Conservation (phyloP, 1,139 yeast species). For the Taphrina communis region DNA sequence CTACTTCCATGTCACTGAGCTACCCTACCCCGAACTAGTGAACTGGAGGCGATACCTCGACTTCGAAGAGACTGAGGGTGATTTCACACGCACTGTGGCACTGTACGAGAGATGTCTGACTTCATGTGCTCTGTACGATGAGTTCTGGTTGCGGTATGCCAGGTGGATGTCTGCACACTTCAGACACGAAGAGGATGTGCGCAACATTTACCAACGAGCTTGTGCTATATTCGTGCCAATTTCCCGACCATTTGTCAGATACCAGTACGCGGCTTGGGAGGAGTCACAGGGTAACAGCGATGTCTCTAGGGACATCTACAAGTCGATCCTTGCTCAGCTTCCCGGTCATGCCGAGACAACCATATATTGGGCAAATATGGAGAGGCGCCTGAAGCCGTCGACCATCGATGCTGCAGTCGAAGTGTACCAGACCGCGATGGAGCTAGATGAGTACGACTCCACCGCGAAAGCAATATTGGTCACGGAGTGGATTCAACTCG, state of each 20-base stretch:
- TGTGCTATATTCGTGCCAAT: conserved; percentile 50
- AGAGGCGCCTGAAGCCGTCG: conserved; percentile 44
- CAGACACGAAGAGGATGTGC: conserved; percentile 47
- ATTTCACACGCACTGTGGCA: conserved; percentile 52
- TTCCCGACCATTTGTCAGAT: conserved; percentile 50
- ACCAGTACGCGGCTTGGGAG: conserved; percentile 52
- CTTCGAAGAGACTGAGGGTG: conserved; percentile 57
- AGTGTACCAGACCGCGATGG: conserved; percentile 47
- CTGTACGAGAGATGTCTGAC: conserved; percentile 63
- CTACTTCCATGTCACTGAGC: conserved; percentile 58
- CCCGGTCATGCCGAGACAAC: conserved; percentile 51
- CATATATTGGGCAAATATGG: conserved; percentile 46
- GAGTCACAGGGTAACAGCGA: conserved; percentile 50
- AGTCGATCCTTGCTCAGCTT: conserved; percentile 48
- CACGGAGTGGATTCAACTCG: conserved; percentile 48
- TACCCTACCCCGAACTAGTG: conserved; percentile 58
- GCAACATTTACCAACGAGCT: conserved; percentile 51
- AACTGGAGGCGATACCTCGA: conserved; percentile 69
- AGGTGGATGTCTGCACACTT: conserved; percentile 54
- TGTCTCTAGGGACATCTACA: conserved; percentile 50
- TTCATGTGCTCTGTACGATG: conserved; percentile 57
- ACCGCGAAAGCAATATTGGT: conserved; percentile 46
- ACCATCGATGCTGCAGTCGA: conserved; percentile 46
- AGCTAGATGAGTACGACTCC: conserved; percentile 47
- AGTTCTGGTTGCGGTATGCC: conserved; percentile 68